phyloP scores from a whole-genome alignment of 1,284 basidiomycete species.

The Ustilago loliicola region DNA sequence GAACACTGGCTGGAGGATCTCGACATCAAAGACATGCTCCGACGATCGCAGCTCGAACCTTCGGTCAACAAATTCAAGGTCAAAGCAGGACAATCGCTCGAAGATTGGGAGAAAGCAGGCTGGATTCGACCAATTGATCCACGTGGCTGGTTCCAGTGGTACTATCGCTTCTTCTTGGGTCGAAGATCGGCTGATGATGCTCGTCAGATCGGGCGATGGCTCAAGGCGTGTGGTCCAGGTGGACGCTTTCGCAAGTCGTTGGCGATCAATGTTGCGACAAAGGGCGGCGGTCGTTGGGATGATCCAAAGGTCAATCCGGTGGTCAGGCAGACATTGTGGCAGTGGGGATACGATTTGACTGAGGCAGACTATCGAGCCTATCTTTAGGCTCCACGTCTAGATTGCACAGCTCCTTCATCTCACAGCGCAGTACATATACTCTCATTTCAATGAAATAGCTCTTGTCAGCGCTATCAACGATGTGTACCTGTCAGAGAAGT shows the following conservation, averaged over 20 bases:
- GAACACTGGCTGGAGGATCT: slow-evolving; percentile 51
- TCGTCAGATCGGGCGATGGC: slow-evolving; percentile 72
- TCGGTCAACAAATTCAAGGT: slow-evolving; percentile 71
- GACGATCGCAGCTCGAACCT: slow-evolving; percentile 63
- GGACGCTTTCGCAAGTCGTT: slow-evolving; percentile 72
- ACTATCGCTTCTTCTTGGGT: slow-evolving; percentile 73
- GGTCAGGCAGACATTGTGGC: slow-evolving; percentile 65
- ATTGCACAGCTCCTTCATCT: neutral
- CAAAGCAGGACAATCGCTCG: slow-evolving; percentile 72
- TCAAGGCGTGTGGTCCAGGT: slow-evolving; percentile 72
- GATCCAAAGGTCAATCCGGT: slow-evolving; percentile 57
- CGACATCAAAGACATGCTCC: slow-evolving; percentile 47
- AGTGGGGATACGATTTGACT: slow-evolving; percentile 69
- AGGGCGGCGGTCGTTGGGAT: slow-evolving; percentile 66
- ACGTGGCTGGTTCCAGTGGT: slow-evolving; percentile 72
- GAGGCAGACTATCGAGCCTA: slow-evolving; percentile 61
- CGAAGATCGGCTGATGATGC: slow-evolving; percentile 72
- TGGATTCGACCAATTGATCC: slow-evolving; percentile 73
- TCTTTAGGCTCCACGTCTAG: slow-evolving; percentile 17
- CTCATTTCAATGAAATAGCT: no score
- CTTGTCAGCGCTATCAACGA: neutral
- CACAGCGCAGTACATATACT: neutral
- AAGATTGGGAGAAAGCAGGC: slow-evolving; percentile 73
- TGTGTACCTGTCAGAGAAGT: neutral
- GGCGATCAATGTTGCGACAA: slow-evolving; percentile 70